Base-by-base conservation (phyloP, 345 rosid species). In the Camelina sativa region DNA sequence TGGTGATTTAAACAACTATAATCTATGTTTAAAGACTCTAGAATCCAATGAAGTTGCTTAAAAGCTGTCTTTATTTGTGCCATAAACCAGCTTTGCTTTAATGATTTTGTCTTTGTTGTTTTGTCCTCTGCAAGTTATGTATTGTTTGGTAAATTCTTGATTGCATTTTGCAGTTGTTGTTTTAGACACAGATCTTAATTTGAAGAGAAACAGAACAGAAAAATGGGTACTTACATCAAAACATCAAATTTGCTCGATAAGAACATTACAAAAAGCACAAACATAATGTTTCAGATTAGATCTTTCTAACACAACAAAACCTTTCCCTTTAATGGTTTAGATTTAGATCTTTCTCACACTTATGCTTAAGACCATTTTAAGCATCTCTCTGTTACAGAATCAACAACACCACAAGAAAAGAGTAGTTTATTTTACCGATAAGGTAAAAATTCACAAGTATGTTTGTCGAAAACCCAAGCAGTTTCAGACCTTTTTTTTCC, bases 381-480 rank as follows among this genome's bases (percentile, higher is more conserved):
- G 67, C 80, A 71, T 77, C 47, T 64, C 71, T 70, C 48, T 35
- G 37, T 70, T 40, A 76, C 50, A 68, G 32, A 76, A 75, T 68
- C 69, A 68, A 76, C 22, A 67, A 43, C 64, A 76, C 69, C 66
- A 76, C 69, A 76, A 69, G 61, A 56, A 56, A 76, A 62, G 47
- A n/a, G 8, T 56, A 3, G 35, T n/a, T 50, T 66, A 1, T 64
- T 13, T 56, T 4, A 71, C 76, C 67, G 72, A 63, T 20, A 11
- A 56, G 72, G 76, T 56, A 70, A 76, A 63, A 30, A 23, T 62
- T 62, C 70, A 69, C 62, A 76, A 0, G 15, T 54, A 30, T 67
- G 38, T 20, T 53, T 37, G 8, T 16, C 83, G 83, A 85, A 68
- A 87, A 83, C 80, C 76, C 85, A 62, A 82, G 86, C 91, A 65